Percentiles rank a stretch among this genome's conserved stretches.
Evolutionary conservation across 495 filamentous ascomycete species (phyloP).

Genomic region (Evansstolkia leycettana): DNA sequence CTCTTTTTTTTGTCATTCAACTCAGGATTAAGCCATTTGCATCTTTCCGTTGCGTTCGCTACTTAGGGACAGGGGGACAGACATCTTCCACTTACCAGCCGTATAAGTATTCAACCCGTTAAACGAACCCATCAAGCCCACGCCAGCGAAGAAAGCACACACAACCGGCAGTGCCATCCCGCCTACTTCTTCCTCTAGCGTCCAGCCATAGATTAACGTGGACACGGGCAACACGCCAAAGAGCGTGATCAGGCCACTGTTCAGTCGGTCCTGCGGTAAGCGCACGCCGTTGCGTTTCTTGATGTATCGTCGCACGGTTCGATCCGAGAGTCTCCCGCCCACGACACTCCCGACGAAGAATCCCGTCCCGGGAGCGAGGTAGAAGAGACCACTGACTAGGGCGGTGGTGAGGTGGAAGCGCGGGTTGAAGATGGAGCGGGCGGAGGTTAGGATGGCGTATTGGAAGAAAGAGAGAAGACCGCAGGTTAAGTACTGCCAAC

Average conservation of each 20-base stretch:
- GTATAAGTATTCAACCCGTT: slow-evolving; percentile 65
- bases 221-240: slow-evolving; percentile 49
- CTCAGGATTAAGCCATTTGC: too few relatives aligned
- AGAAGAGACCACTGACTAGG: slow-evolving; percentile 62
- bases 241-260: slow-evolving; percentile 49
- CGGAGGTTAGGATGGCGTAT: slow-evolving; percentile 60
- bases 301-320: slow-evolving; percentile 51
- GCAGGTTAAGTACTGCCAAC: slow-evolving; percentile 41
- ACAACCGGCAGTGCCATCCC: slow-evolving; percentile 59
- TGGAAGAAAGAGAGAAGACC: slow-evolving; percentile 56
- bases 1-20: slow-evolving; percentile 12
- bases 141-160: slow-evolving; percentile 53
- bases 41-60: too few relatives aligned
- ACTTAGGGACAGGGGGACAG: too few relatives aligned
- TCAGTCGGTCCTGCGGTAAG: slow-evolving; percentile 59
- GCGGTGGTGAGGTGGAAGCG: slow-evolving; percentile 57
- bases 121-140: slow-evolving; percentile 59
- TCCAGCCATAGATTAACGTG: slow-evolving; percentile 60
- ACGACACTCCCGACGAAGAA: slow-evolving; percentile 58
- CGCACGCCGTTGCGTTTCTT: slow-evolving; percentile 41
- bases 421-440: slow-evolving; percentile 61
- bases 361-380: slow-evolving; percentile 60
- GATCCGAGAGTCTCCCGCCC: slow-evolving; percentile 59
- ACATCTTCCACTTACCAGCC: slow-evolving; percentile 42
- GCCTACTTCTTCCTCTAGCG: slow-evolving; percentile 47